Evolutionary conservation across 805 yeast genomes (phyloP).

Genomic region (Peterozyma xylosa): DNA sequence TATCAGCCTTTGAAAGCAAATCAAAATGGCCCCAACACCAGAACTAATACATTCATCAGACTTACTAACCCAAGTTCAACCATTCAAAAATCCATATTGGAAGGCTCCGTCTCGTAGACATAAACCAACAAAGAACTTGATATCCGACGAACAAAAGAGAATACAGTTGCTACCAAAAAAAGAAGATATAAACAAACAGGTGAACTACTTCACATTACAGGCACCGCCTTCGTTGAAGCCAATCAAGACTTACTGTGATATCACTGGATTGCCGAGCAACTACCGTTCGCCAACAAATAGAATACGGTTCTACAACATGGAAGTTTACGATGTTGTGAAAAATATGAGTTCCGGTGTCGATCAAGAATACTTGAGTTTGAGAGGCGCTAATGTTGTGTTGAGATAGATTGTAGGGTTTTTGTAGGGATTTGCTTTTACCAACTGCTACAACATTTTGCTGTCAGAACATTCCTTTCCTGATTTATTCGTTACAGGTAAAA

Average conservation of each 20-base stretch:
- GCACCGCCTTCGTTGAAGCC: slow-evolving; percentile 90
- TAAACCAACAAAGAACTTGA: slow-evolving; percentile 66
- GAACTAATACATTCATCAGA: slow-evolving; percentile 22
- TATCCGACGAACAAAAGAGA: slow-evolving; percentile 74
- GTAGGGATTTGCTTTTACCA: too few relatives aligned
- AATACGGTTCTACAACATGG: slow-evolving; percentile 73
- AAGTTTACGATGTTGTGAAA: slow-evolving; percentile 70
- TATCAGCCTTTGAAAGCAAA: too few relatives aligned
- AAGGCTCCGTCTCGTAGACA: slow-evolving; percentile 52
- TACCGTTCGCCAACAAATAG: slow-evolving; percentile 73
- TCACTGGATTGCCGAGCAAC: slow-evolving; percentile 77
- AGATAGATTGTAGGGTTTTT: too few relatives aligned
- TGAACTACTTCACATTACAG: slow-evolving; percentile 62
- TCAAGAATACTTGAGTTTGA: slow-evolving; percentile 80
- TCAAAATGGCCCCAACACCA: not conserved
- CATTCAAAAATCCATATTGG: slow-evolving; percentile 54
- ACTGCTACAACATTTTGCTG: too few relatives aligned
- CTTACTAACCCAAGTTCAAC: slow-evolving; percentile 31
- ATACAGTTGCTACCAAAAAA: slow-evolving; percentile 32
- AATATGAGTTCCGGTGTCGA: slow-evolving; percentile 86
- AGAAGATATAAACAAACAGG: slow-evolving; percentile 33
- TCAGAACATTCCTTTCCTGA: too few relatives aligned
- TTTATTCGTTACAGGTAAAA: too few relatives aligned
- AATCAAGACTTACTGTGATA: slow-evolving; percentile 79
- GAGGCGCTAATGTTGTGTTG: slow-evolving; percentile 84